These are phyloP conservation scores for Kluyveromyces wickerhamii DNA, from an alignment of 805 yeast genomes.

Conservation along the genomic window DNA sequence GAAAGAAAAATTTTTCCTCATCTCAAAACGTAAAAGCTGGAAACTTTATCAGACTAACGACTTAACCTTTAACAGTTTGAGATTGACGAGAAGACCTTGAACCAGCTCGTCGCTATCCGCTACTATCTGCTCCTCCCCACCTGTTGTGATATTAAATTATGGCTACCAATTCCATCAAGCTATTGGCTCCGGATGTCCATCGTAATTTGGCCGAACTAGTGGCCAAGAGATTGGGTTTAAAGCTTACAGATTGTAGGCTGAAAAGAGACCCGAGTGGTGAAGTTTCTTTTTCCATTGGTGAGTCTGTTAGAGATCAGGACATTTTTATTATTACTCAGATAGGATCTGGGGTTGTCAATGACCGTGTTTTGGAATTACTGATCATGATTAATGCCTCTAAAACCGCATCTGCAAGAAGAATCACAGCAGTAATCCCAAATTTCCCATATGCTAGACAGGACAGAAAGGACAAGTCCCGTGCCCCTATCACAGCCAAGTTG, in stretches of 20 bases:
- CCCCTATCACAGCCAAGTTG: conserved; percentile 78
- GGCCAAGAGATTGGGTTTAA: conserved; percentile 50
- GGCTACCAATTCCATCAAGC: conserved; percentile 67
- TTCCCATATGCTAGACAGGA: conserved; percentile 89
- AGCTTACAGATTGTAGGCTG: conserved; percentile 53
- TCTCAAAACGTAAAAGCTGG: not conserved
- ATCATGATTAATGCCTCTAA: conserved; percentile 79
- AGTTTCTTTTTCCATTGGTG: conserved; percentile 69
- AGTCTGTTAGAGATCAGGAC: conserved; percentile 80
- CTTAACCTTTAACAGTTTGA: not conserved
- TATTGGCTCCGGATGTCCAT: conserved; percentile 61
- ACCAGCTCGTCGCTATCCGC: not conserved
- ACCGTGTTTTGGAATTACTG: conserved; percentile 62
- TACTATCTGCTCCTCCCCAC: not conserved
- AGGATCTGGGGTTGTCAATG: conserved; percentile 72
- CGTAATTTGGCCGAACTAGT: conserved; percentile 64
- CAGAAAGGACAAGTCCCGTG: conserved; percentile 76
- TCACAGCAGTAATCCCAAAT: conserved; percentile 75
- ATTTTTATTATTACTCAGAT: conserved; percentile 72
- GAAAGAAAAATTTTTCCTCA: conserved; percentile 5
- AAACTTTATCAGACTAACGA: not conserved
- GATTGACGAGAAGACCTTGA: not conserved
- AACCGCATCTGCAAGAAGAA: conserved; percentile 74
- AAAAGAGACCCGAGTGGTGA: conserved; percentile 66
- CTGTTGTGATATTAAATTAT: conserved; percentile 26